These are phyloP conservation scores for Mimosa pudica DNA, from an alignment of 306 rosid genomes.

Conservation along the genomic window DNA sequence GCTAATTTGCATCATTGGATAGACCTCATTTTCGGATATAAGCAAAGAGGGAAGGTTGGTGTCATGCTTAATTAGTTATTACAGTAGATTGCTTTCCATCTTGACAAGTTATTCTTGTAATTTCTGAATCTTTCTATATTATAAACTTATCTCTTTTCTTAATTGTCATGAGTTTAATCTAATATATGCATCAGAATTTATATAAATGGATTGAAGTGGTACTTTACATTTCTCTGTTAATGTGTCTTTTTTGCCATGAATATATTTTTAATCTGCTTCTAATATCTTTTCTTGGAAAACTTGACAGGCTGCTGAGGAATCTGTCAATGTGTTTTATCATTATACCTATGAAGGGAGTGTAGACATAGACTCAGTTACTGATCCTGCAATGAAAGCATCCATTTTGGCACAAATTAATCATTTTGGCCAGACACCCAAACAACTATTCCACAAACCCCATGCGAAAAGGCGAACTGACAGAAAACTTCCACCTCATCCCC, in stretches of 20 bases:
- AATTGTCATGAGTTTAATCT: constrained; percentile 12
- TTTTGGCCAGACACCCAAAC: constrained; percentile 99
- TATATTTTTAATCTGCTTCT: constrained; percentile 34
- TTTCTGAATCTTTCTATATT: background rate
- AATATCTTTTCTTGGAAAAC: constrained; percentile 36
- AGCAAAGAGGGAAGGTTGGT: constrained; percentile 99
- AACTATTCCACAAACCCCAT: constrained; percentile 88
- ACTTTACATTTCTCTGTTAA: constrained; percentile 11
- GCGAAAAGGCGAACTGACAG: constrained; percentile 81
- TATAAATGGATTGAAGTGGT: constrained; percentile 3
- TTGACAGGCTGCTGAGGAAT: constrained; percentile 95
- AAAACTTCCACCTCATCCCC: constrained; percentile 78
- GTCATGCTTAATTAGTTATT: background rate
- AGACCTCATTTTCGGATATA: constrained; percentile 94
- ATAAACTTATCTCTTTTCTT: background rate
- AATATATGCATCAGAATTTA: constrained; percentile 23
- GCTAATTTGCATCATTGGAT: constrained; percentile 98
- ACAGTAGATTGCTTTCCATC: constrained; percentile 18
- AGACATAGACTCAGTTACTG: constrained; percentile 94
- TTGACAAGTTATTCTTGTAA: constrained; percentile 6
- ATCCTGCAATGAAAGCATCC: constrained; percentile 99
- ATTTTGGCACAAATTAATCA: constrained; percentile 98
- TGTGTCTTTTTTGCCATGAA: constrained; percentile 21
- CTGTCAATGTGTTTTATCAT: constrained; percentile 94
- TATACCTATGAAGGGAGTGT: constrained; percentile 99